Conservation (phyloP, 1,139 yeast species). For the Scheffersomyces cryptocercus region DNA sequence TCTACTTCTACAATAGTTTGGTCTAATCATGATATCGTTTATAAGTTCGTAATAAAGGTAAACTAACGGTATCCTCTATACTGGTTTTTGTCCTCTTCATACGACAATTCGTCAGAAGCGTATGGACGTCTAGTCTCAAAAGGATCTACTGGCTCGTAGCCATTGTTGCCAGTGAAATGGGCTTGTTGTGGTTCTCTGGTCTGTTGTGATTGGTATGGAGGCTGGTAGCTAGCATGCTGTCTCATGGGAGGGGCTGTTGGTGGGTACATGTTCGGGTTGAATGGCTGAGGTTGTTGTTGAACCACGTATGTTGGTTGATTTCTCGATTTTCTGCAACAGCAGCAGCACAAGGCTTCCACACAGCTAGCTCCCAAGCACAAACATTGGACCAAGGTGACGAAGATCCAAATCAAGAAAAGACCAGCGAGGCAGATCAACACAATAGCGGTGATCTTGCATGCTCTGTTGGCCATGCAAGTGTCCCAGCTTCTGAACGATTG, state of each 20-base stretch:
- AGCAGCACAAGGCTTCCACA: constrained; percentile 47
- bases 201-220: constrained; percentile 18
- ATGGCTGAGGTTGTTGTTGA: constrained; percentile 15
- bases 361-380: constrained; percentile 47
- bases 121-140: background rate
- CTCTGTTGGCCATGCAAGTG: constrained; percentile 74
- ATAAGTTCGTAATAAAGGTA: background rate
- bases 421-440: constrained; percentile 67
- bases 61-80: constrained; percentile 1
- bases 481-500: constrained; percentile 68
- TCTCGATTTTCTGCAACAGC: constrained; percentile 40
- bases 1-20: no score
- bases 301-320: constrained; percentile 15
- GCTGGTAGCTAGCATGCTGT: constrained; percentile 17
- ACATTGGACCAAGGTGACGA: constrained; percentile 44
- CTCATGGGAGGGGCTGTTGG: constrained; percentile 10
- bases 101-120: background rate
- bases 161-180: constrained; percentile 13
- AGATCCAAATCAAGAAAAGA: constrained; percentile 44
- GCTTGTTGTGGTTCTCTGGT: constrained; percentile 16
- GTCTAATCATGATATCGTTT: no score
- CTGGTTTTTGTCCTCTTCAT: background rate
- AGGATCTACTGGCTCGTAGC: constrained; percentile 14
- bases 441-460: constrained; percentile 76
- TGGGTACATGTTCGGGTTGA: constrained; percentile 41